Evolutionary conservation across 306 rosid species (phyloP).

Genomic region (Lupinus albus): DNA sequence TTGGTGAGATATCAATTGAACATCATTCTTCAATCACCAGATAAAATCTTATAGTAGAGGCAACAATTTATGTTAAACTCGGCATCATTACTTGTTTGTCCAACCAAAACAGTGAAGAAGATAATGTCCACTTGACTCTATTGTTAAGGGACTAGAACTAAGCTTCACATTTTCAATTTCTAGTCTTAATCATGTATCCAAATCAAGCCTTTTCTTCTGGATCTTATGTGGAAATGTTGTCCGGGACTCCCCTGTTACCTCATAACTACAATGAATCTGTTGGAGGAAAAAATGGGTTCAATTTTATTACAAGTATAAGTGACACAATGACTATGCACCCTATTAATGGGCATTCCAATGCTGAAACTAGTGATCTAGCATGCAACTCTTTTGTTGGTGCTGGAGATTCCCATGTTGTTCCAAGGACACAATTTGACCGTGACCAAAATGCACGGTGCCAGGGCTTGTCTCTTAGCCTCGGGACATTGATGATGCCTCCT

Average conservation of each 20-base stretch:
- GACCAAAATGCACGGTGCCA: conserved; percentile 65
- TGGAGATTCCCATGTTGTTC: conserved; percentile 42
- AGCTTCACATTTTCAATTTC: conserved; percentile 48
- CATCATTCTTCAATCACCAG: conserved; percentile 8
- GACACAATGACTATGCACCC: conserved; percentile 47
- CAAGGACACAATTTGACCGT: conserved; percentile 44
- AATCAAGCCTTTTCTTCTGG: conserved; percentile 65
- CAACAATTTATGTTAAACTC: conserved; percentile 6
- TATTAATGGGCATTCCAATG: conserved; percentile 39
- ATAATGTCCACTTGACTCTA: conserved; percentile 35
- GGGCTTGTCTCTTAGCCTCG: conserved; percentile 85
- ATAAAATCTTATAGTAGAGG: conserved; percentile 35
- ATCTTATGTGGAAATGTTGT: conserved; percentile 62
- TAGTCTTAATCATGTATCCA: conserved; percentile 59
- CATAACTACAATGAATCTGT: conserved; percentile 54
- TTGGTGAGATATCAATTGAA: conserved; percentile 19
- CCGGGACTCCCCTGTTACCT: conserved; percentile 50
- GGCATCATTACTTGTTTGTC: conserved; percentile 20
- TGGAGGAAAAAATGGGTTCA: conserved; percentile 63
- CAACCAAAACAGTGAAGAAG: conserved; percentile 5
- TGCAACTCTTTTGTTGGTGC: conserved; percentile 43
- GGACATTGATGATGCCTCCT: conserved; percentile 62
- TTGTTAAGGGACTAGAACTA: conserved; percentile 48
- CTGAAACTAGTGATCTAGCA: conserved; percentile 30
- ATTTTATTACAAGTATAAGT: conserved; percentile 58